Evolutionary conservation across 805 yeast species (phyloP), one percentile per base, ranked within the genome.

Genomic region (Lachancea meyersii): DNA sequence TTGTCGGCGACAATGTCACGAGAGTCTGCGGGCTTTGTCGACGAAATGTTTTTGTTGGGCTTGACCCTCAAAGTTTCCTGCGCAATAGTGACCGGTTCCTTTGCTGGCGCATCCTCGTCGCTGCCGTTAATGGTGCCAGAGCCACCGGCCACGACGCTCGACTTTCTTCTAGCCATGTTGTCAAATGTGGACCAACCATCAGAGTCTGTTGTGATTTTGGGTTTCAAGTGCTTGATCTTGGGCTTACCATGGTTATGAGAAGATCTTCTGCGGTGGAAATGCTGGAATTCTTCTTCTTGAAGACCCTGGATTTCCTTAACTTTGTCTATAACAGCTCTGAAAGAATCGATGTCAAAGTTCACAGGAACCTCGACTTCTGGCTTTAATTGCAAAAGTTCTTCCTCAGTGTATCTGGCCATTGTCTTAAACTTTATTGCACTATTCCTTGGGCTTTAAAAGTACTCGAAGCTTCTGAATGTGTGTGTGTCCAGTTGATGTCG

Each of bases 161-260:
- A 48, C 21, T 51, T 50, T 38, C 53, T 50, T 28, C 54, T 59
- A 19, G 48, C 56, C 22, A 47, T 46, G 37, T 72, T 76, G 28
- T 77, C 78, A 45, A 75, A 71, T 18, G 91, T 81, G 45, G 83
- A 83, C 91, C 93, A 85, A 35, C 94, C 94, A 48, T 85, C 91
- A 45, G 80, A 83, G 58, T 84, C 94, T 27, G 81, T 60, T 16
- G 73, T 68, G 27, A 69, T 70, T 49, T 65, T 67, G 47, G 71
- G 72, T 52, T 68, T 70, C 64, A 75, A 74, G 58, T 75, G 79
- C 58, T 80, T 74, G 56, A 80, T 71, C 53, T 71, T 72, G 42
- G 83, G 83, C 61, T 69, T 70, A 16, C 56, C 53, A 37, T 65
- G 69, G 39, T 53, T 57, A 45, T 65, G 69, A 24, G 70, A 67